Base-by-base conservation (phyloP, 345 rosid genomes). In the Arabis alpina region DNA sequence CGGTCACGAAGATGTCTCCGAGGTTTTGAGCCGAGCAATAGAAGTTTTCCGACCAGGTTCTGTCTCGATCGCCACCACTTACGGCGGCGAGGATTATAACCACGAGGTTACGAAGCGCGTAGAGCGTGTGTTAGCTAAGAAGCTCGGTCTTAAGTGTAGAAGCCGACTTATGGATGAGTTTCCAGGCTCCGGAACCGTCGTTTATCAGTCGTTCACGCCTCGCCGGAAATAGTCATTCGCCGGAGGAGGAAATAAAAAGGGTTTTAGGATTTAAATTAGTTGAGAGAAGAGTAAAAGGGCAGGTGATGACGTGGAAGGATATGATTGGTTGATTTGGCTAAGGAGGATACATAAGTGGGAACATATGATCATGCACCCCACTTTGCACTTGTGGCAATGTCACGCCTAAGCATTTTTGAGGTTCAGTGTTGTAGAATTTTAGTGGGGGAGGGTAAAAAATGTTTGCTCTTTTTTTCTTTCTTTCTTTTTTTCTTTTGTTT, bases 321-420 rank as follows among this genome's bases (percentile, higher is more conserved):
- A 75, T 61, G 80, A 82, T 88, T 85, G 78, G 64, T 80, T 80
- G 83, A 80, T 67, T 66, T 71, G 70, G 73, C 80, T 82, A 81
- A 81, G 79, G 43, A 66, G 63, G 13, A 74, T 73, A 66, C 23
- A 62, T 63, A 71, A 58, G 77, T 78, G 86, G 83, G 66, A 64
- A 76, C 61, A 74, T 80, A 88, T 91, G 92, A 93, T 93, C 69
- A 79, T 85, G 97, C 93, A 73, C 86, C 94, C 98, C 95, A 91
- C 97, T 91, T 78, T 61, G 64, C 64, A 47, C 44, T 12, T 60
- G 74, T 75, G 58, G 75, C 83, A 61, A 47, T 80, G 83, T 84
- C 97, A 89, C 91, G 96, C 96, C 94, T 83, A 77, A 80, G 80
- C 80, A 80, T 80, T 84, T 90, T 86, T 84, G 88, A 85, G 82